Evolutionary conservation across 495 filamentous ascomycete genomes (phyloP).

Genomic region (Neurospora intermedia): DNA sequence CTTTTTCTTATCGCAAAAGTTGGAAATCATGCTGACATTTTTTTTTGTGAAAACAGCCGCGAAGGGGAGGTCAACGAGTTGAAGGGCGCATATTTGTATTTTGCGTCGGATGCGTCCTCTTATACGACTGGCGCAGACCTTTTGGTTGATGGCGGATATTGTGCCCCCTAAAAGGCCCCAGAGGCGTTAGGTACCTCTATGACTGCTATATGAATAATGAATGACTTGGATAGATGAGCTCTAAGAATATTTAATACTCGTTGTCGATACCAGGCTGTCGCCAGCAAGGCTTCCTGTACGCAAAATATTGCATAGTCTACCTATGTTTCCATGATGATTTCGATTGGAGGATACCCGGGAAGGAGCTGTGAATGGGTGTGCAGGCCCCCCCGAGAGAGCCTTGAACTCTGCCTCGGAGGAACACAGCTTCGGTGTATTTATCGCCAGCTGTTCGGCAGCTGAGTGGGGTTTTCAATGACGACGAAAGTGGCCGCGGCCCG

Average conservation of each 20-base stretch:
- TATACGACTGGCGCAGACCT: constrained; percentile 81
- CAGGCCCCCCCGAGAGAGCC: neutral
- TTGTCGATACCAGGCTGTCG: neutral
- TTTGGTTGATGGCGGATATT: constrained; percentile 59
- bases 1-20: neutral
- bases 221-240: neutral
- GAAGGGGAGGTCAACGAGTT: constrained; percentile 66
- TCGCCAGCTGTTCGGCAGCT: neutral
- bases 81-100: constrained; percentile 81
- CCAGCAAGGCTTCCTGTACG: neutral
- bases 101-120: constrained; percentile 71
- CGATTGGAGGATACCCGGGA: neutral
- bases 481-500: neutral
- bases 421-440: neutral
- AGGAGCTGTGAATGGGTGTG: neutral
- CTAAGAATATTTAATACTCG: neutral
- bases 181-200: neutral
- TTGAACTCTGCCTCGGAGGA: neutral
- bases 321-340: neutral
- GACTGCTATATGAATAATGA: neutral
- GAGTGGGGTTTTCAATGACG: neutral
- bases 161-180: constrained; percentile 22
- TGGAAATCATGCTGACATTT: neutral
- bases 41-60: constrained; percentile 32
- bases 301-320: neutral